Percentiles rank a stretch among this genome's conserved stretches.
These are phyloP conservation scores for Nicotiana noctiflora DNA, from an alignment of 257 asterid species.

Conservation along the genomic window DNA sequence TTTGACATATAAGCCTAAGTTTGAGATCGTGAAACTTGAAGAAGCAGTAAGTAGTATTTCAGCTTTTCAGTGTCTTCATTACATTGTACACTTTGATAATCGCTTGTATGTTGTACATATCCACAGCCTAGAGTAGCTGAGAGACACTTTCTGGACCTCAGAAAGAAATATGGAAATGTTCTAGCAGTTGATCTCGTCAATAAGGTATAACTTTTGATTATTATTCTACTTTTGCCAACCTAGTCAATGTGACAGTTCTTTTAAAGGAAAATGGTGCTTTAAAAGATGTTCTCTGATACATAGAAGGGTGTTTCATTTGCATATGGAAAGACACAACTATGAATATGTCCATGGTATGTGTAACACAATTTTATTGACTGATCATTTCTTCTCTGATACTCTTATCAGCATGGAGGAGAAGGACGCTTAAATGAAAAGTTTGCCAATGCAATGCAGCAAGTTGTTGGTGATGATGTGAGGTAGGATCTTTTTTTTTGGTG, in stretches of 20 bases:
- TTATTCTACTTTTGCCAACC: background rate
- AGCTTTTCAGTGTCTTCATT: constrained; percentile 4
- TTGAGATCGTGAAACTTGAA: constrained; percentile 46
- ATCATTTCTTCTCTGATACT: background rate
- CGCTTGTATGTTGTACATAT: constrained; percentile 13
- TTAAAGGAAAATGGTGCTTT: background rate
- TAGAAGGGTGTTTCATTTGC: background rate
- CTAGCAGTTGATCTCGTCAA: constrained; percentile 72
- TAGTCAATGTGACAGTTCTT: background rate
- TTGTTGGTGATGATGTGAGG: constrained; percentile 69
- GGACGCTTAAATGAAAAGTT: constrained; percentile 64
- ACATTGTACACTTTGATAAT: constrained; percentile 6
- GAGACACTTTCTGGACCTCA: constrained; percentile 72
- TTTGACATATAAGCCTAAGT: constrained; percentile 82
- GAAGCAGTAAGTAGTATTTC: constrained; percentile 61
- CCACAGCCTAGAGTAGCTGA: constrained; percentile 74
- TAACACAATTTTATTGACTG: background rate
- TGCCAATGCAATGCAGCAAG: constrained; percentile 53
- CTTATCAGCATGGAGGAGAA: constrained; percentile 77
- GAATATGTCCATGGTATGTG: background rate
- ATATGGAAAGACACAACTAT: background rate
- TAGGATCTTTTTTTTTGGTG: constrained; percentile 20
- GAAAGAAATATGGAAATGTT: constrained; percentile 85
- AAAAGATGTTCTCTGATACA: background rate
- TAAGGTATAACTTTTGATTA: constrained; percentile 36